A percentile compares a stretch with the other conserved stretches of the same genome.
phyloP scores from a whole-genome alignment of 257 asterid species.

The Echites panduratus region DNA sequence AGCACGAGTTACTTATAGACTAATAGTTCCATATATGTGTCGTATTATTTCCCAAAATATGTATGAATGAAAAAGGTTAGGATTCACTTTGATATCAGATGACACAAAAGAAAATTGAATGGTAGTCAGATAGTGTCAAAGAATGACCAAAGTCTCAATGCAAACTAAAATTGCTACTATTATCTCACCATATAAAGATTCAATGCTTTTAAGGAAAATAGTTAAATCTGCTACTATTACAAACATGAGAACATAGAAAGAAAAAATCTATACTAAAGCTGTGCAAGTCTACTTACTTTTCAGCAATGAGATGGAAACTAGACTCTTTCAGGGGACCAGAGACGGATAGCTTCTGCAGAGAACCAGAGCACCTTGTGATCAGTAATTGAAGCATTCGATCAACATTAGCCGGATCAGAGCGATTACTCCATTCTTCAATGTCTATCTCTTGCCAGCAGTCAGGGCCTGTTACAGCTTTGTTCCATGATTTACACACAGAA shows the following conservation, averaged over 20 bases:
- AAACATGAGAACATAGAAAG: not conserved
- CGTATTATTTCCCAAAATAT: not conserved
- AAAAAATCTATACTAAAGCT: not conserved
- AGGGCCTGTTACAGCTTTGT: conserved; percentile 30
- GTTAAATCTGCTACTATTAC: not conserved
- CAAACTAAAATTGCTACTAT: not conserved
- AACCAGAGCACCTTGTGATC: conserved; percentile 29
- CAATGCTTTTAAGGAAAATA: not conserved
- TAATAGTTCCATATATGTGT: too few relatives aligned
- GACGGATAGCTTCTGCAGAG: conserved; percentile 24
- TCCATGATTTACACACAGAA: conserved; percentile 40
- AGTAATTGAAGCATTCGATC: conserved; percentile 33
- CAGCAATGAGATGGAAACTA: conserved; percentile 27
- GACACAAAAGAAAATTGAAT: not conserved
- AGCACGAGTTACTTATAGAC: too few relatives aligned
- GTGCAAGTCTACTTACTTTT: conserved; percentile 25
- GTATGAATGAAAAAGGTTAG: not conserved
- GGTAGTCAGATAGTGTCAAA: not conserved
- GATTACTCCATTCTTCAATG: conserved; percentile 40
- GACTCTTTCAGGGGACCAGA: conserved; percentile 26
- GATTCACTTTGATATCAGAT: not conserved
- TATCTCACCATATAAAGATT: not conserved
- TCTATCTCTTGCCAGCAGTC: conserved; percentile 48
- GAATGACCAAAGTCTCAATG: not conserved
- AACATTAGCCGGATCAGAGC: conserved; percentile 10